Conservation (phyloP, 768 basidiomycete genomes). For the Termitomyces heimii region DNA sequence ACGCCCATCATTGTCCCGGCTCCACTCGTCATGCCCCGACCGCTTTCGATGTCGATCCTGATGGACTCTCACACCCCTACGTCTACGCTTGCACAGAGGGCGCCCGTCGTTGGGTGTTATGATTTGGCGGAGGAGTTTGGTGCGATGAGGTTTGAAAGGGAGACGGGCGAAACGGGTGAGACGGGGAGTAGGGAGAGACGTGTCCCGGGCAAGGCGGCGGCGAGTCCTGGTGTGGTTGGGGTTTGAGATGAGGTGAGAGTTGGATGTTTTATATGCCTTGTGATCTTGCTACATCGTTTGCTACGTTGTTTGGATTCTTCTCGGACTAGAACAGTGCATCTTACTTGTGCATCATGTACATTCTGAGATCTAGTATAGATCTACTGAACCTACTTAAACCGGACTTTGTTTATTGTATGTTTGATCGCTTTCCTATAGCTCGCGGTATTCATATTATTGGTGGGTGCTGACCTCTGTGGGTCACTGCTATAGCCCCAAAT, state of each 20-base stretch:
- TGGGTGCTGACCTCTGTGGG: too few species aligned
- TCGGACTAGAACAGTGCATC: too few species aligned
- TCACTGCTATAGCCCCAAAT: too few species aligned
- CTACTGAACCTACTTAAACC: too few species aligned
- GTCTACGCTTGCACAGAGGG: neutral
- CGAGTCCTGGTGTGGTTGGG: neutral
- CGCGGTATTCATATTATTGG: too few species aligned
- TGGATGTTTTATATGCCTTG: neutral
- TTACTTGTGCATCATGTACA: too few species aligned
- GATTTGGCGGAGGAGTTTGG: constrained; percentile 37
- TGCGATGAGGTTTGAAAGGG: constrained; percentile 23
- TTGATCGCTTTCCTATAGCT: too few species aligned
- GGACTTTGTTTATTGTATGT: too few species aligned
- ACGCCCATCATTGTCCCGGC: neutral
- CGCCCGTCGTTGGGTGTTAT: constrained; percentile 13
- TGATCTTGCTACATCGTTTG: too few species aligned
- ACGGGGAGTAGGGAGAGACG: neutral
- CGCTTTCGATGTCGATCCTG: neutral
- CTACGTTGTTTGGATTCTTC: neutral
- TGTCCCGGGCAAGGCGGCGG: neutral
- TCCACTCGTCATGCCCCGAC: neutral
- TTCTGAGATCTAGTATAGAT: too few species aligned
- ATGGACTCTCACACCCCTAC: neutral
- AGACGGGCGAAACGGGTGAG: neutral
- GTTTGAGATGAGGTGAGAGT: neutral